A percentile compares a stretch with the other conserved stretches of the same genome.
Conservation (phyloP, 2,329 filamentous ascomycete genomes). For the Fusarium sp. region DNA sequence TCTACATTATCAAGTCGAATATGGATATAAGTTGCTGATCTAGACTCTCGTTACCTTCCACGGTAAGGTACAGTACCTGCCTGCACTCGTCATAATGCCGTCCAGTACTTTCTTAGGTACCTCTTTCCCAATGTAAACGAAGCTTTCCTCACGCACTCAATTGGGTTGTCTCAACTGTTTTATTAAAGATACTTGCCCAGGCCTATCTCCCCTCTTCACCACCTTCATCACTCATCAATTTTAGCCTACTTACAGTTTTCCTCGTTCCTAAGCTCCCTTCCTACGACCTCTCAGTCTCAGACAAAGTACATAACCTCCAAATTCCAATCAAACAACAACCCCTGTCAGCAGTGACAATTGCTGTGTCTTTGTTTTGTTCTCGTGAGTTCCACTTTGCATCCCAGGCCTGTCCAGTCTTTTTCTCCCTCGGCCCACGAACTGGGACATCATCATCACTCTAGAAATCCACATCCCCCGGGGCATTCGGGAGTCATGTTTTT, state of each 20-base stretch:
- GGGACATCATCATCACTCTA: conserved; percentile 31
- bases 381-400: conserved; percentile 31
- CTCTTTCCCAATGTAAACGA: not conserved
- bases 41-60: not conserved
- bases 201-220: not conserved
- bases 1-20: not conserved
- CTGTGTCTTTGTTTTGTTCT: conserved; percentile 33
- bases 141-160: conserved; percentile 15
- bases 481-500: conserved; percentile 14
- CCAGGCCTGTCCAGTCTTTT: conserved; percentile 8
- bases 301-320: conserved; percentile 4
- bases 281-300: conserved; percentile 14
- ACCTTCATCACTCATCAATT: not conserved
- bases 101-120: not conserved
- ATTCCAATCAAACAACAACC: conserved; percentile 25
- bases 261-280: conserved; percentile 11
- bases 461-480: conserved; percentile 30
- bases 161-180: conserved; percentile 7
- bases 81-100: not conserved
- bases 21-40: conserved; percentile 15
- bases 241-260: not conserved
- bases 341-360: conserved; percentile 26
- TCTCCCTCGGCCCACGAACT: conserved; percentile 24
- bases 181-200: not conserved
- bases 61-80: not conserved